These are phyloP conservation scores for Pleurotus platypus DNA, from an alignment of 768 basidiomycete species.

Conservation along the genomic window DNA sequence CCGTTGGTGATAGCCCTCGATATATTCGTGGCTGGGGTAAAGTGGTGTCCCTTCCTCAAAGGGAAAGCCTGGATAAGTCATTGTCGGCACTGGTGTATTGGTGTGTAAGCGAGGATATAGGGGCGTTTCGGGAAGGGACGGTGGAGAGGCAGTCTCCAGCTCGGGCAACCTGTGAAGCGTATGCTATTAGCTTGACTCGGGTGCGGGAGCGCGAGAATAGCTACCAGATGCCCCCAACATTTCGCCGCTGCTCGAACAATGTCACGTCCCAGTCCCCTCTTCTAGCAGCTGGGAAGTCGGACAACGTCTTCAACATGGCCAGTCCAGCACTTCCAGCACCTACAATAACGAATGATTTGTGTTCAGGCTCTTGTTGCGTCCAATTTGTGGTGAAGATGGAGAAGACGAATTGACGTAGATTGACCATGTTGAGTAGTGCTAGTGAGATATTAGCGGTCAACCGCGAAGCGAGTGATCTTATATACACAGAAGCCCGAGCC, in stretches of 20 bases:
- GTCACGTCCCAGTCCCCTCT: slow-evolving; percentile 41
- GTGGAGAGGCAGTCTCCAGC: slow-evolving; percentile 27
- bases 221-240: slow-evolving; percentile 59
- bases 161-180: slow-evolving; percentile 28
- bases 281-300: slow-evolving; percentile 40
- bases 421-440: slow-evolving; percentile 17
- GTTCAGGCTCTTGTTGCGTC: neutral
- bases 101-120: slow-evolving; percentile 51
- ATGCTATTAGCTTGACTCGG: neutral
- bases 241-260: slow-evolving; percentile 48
- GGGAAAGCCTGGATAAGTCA: slow-evolving; percentile 55
- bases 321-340: slow-evolving; percentile 58
- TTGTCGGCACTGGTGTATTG: slow-evolving; percentile 53
- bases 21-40: slow-evolving; percentile 42
- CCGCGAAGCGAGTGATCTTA: neutral
- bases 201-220: neutral
- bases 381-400: slow-evolving; percentile 13
- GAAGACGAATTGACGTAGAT: slow-evolving; percentile 19
- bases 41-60: slow-evolving; percentile 48
- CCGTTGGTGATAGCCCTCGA: slow-evolving; percentile 43
- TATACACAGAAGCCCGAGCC: neutral
- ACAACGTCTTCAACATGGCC: slow-evolving; percentile 45
- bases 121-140: slow-evolving; percentile 49
- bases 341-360: slow-evolving; percentile 52
- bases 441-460: neutral